phyloP scores from a whole-genome alignment of 306 rosid genomes.

The Purshia tridentata region DNA sequence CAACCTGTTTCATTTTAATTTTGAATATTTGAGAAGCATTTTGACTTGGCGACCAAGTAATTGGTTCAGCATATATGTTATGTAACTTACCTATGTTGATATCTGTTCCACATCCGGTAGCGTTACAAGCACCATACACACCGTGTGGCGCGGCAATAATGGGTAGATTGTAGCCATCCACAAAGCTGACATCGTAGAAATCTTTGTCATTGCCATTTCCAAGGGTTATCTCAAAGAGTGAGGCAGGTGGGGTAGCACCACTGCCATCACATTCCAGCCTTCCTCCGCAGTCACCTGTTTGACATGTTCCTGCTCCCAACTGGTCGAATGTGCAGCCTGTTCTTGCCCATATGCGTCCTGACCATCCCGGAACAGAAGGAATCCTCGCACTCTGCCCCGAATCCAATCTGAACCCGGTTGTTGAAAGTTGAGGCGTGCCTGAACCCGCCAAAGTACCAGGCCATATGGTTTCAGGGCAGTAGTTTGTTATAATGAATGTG shows the following conservation, averaged over 20 bases:
- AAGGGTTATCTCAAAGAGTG: conserved; percentile 82
- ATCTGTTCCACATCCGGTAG: conserved; percentile 76
- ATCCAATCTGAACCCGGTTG: conserved; percentile 65
- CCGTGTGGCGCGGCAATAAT: conserved; percentile 62
- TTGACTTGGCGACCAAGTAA: neutral
- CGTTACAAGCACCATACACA: conserved; percentile 58
- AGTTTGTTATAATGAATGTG: conserved; percentile 70
- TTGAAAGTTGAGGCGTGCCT: conserved; percentile 48
- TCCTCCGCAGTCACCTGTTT: conserved; percentile 89
- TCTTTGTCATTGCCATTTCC: conserved; percentile 60
- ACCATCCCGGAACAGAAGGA: conserved; percentile 69
- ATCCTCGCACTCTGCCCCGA: conserved; percentile 45
- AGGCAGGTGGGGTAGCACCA: conserved; percentile 82
- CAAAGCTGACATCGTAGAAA: conserved; percentile 80
- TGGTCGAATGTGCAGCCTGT: conserved; percentile 83
- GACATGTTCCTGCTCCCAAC: conserved; percentile 67
- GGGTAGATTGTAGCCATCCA: conserved; percentile 88
- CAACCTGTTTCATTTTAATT: conserved; percentile 57
- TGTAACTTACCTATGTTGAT: conserved; percentile 57
- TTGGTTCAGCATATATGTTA: neutral
- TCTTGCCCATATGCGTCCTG: conserved; percentile 92
- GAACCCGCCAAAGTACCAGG: conserved; percentile 77
- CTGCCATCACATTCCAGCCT: conserved; percentile 76
- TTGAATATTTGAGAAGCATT: neutral
- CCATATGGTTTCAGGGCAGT: conserved; percentile 78